These are phyloP conservation scores for Fusarium sambucinum DNA, from an alignment of 2,329 filamentous ascomycete genomes.

Conservation along the genomic window DNA sequence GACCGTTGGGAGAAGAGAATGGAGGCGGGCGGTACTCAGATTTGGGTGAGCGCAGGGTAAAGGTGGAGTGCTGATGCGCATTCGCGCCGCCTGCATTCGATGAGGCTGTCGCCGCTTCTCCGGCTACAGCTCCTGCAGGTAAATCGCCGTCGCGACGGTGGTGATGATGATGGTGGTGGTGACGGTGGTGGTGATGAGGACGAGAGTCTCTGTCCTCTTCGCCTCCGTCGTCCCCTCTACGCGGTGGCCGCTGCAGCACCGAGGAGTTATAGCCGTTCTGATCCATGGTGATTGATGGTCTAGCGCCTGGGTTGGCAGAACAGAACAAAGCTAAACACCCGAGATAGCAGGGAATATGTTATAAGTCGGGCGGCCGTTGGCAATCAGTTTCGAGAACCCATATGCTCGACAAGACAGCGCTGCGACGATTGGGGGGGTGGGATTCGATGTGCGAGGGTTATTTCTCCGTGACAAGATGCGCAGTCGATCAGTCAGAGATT, in stretches of 20 bases:
- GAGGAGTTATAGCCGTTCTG: constrained; percentile 62
- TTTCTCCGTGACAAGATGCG: constrained; percentile 30
- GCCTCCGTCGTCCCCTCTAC: constrained; percentile 56
- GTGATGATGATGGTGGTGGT: constrained; percentile 53
- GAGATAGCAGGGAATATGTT: constrained; percentile 34
- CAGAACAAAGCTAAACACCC: constrained; percentile 29
- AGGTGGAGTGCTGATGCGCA: constrained; percentile 58
- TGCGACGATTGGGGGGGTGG: constrained; percentile 36
- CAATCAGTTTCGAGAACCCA: constrained; percentile 45
- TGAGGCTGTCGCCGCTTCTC: constrained; percentile 40
- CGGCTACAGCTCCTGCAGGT: constrained; percentile 29
- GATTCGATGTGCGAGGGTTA: constrained; percentile 32
- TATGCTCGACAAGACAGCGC: constrained; percentile 43
- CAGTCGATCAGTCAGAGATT: constrained; percentile 39
- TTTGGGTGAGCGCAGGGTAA: constrained; percentile 64
- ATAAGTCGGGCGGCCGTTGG: constrained; percentile 37
- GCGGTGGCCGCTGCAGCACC: constrained; percentile 60
- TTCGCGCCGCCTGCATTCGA: constrained; percentile 46
- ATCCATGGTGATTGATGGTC: constrained; percentile 56
- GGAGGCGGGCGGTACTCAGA: constrained; percentile 55
- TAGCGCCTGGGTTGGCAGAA: constrained; percentile 31
- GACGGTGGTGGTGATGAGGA: constrained; percentile 52
- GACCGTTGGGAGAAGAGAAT: constrained; percentile 49
- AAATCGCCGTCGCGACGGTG: constrained; percentile 59
- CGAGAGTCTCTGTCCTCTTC: constrained; percentile 53